phyloP scores from a whole-genome alignment of 2,329 filamentous ascomycete species.

The Colletotrichum tabaci region DNA sequence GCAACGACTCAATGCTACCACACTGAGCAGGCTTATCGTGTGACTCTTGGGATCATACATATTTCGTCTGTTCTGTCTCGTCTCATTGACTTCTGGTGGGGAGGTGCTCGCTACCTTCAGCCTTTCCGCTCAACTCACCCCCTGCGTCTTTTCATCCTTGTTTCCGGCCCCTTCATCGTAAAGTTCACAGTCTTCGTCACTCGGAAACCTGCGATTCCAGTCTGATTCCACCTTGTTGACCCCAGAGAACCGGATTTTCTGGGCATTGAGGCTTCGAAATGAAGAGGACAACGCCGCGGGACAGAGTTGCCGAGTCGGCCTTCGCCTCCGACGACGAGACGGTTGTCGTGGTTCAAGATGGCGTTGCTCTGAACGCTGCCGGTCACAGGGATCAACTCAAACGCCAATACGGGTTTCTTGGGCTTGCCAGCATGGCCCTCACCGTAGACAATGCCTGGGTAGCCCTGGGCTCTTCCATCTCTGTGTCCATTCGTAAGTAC shows the following conservation, averaged over 20 bases:
- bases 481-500: slow-evolving; percentile 63
- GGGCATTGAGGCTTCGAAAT: background rate
- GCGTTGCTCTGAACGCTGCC: slow-evolving; percentile 72
- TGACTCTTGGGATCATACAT: background rate
- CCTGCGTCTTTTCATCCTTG: background rate
- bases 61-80: slow-evolving; percentile 12
- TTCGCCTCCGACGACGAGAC: slow-evolving; percentile 50
- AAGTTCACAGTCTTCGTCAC: too few species aligned
- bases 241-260: too few species aligned
- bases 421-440: slow-evolving; percentile 71
- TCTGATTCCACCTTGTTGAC: background rate
- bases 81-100: background rate
- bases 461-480: slow-evolving; percentile 73
- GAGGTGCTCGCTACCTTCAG: background rate
- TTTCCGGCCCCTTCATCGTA: background rate
- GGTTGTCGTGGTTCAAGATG: slow-evolving; percentile 52
- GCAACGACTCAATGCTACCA: slow-evolving; percentile 6
- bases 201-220: background rate
- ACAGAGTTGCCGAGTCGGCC: slow-evolving; percentile 4
- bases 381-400: slow-evolving; percentile 75
- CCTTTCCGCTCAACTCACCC: background rate
- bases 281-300: background rate
- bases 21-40: background rate
- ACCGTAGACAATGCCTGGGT: slow-evolving; percentile 78
- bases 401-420: slow-evolving; percentile 73